A percentile compares a stretch with the other conserved stretches of the same genome.
phyloP scores from a whole-genome alignment of 257 asterid genomes.

The Vinca minor region DNA sequence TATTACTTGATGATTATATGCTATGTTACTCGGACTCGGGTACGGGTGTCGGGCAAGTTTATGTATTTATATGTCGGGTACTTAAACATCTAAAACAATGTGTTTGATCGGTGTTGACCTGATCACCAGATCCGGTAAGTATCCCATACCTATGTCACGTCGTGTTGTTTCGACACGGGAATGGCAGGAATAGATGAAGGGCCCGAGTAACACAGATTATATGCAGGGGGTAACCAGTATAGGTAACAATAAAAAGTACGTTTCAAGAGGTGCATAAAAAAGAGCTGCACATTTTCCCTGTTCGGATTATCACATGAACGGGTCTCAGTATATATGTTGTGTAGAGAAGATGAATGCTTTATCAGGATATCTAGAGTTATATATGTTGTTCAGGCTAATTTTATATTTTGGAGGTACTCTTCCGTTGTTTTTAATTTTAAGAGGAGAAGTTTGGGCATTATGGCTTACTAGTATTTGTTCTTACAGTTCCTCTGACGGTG shows the following conservation, averaged over 20 bases:
- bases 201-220: no score
- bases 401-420: not conserved
- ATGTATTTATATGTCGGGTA: no score
- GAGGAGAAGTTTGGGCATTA: not conserved
- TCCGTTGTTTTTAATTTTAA: not conserved
- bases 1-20: not conserved
- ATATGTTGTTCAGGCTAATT: not conserved
- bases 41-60: no score
- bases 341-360: not conserved
- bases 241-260: not conserved
- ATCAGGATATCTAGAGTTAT: not conserved
- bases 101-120: no score
- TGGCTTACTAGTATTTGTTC: conserved; percentile 11
- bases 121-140: no score
- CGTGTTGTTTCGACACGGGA: no score
- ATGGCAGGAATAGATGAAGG: no score
- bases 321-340: not conserved
- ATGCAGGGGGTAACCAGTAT: not conserved
- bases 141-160: no score
- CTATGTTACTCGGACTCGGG: no score
- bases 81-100: no score
- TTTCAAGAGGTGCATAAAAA: not conserved
- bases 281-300: not conserved
- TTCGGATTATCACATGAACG: not conserved
- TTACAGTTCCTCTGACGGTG: conserved; percentile 65